Base-by-base conservation (phyloP, 1,139 yeast genomes). In the Candida sp. region DNA sequence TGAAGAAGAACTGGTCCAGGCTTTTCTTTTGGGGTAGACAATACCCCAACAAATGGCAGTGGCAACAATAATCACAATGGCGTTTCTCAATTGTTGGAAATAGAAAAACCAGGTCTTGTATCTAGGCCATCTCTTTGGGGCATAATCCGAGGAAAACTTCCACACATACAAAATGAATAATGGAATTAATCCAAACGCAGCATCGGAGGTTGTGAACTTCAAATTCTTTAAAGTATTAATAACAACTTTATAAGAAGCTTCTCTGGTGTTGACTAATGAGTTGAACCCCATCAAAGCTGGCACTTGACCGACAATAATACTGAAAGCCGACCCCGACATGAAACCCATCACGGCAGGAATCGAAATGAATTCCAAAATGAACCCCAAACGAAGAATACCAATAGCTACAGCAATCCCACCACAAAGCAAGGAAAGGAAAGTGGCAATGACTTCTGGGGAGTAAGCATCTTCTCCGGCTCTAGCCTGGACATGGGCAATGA, bases 291-390 rank as follows among this genome's bases (percentile, higher is more conserved):
- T 77, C 49, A 91, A 74, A 11, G 77, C 86, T 2, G 97, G 97
- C 6, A 90, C 84, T 67, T 91, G 97, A 35, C 97, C 97, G 46
- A 74, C 66, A 39, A 86, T 73, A 57, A 91, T 91, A 54, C 74
- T 82, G 57, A 91, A 79, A 3, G 97, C 97, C 9, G 97, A 89
- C 44, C 97, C 97, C 34, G 95, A 79, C 95, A 91, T 91, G 69
- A 90, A 91, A 0, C 97, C 98, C 71, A 90, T 77, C 39, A 91
- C 96, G 1, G 97, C 96, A 33, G 96, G 97, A 54, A 85, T 73
- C 5, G 97, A 89, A 55, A 91, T 89, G 59, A 87, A 82, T 61
- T 91, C 98, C 42, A 91, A 80, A 44, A 91, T 74, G 66, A 91
- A 91, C 1, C 97, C 98, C 25, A 91, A 71, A 56, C 97, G 77